Conservation (phyloP, 2,329 filamentous ascomycete species). For the Penicillium vulpinum region DNA sequence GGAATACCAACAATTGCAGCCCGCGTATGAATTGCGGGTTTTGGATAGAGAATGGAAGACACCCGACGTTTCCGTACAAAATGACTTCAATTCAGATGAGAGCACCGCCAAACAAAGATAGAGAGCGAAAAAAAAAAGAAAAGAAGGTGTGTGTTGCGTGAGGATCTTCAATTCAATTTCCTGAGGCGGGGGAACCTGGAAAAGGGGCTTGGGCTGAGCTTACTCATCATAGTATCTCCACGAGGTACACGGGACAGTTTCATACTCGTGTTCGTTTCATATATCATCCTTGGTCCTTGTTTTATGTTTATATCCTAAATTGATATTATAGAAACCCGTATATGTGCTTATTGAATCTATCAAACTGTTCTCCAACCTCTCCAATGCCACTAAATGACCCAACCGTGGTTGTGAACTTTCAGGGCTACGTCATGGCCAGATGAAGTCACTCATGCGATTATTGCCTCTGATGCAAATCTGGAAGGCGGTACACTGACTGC, state of each 20-base stretch:
- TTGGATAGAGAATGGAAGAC: background rate
- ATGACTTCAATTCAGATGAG: background rate
- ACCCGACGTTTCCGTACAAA: background rate
- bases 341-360: no score
- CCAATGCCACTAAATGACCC: background rate
- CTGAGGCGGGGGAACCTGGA: constrained; percentile 28
- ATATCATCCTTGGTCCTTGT: background rate
- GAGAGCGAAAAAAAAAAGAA: constrained; percentile 17
- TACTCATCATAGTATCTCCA: constrained; percentile 21
- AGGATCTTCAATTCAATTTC: constrained; percentile 12
- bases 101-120: constrained; percentile 1
- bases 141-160: constrained; percentile 7
- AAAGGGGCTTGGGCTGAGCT: constrained; percentile 36
- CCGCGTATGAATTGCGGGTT: constrained; percentile 5
- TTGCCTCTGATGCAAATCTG: no score
- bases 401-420: constrained; percentile 11
- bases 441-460: background rate
- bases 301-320: no score
- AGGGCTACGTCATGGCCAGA: constrained; percentile 17
- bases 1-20: constrained; percentile 8
- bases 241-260: constrained; percentile 8
- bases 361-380: background rate
- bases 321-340: no score
- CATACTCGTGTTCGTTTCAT: constrained; percentile 10
- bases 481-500: no score